Conservation (phyloP, 1,139 yeast species). For the Kurtzmaniella natalensis region DNA sequence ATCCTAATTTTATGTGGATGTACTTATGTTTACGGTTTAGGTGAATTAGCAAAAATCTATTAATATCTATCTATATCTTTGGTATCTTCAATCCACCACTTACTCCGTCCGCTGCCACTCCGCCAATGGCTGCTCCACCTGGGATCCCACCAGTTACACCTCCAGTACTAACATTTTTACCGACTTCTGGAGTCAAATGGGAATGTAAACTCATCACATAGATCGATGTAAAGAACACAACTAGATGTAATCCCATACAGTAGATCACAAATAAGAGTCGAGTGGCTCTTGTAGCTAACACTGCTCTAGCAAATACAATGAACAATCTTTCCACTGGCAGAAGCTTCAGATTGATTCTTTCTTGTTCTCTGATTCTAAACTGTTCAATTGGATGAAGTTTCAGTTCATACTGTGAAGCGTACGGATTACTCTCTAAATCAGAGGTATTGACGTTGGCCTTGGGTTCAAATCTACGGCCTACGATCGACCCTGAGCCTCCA, state of each 20-base stretch:
- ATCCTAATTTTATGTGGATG: no score
- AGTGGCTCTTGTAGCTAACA: slow-evolving; percentile 69
- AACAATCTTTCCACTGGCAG: slow-evolving; percentile 80
- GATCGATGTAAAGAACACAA: slow-evolving; percentile 64
- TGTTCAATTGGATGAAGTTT: slow-evolving; percentile 81
- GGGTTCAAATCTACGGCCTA: slow-evolving; percentile 20
- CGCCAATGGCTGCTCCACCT: no score
- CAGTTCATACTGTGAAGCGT: slow-evolving; percentile 66
- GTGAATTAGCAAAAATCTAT: no score
- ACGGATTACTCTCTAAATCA: slow-evolving; percentile 60
- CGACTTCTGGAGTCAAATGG: slow-evolving; percentile 46
- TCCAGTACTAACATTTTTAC: slow-evolving; percentile 44
- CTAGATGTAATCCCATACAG: slow-evolving; percentile 68
- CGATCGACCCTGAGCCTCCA: slow-evolving; percentile 1
- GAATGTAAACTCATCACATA: slow-evolving; percentile 51
- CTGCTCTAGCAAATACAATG: slow-evolving; percentile 66
- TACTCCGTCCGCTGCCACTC: no score
- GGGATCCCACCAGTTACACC: slow-evolving; percentile 17
- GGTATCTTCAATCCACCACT: no score
- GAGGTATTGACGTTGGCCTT: slow-evolving; percentile 26
- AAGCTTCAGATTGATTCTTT: slow-evolving; percentile 65
- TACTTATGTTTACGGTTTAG: no score
- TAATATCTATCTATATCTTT: no score
- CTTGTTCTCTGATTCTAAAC: slow-evolving; percentile 74
- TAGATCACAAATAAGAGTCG: slow-evolving; percentile 71